A percentile compares a stretch with the other conserved stretches of the same genome.
Evolutionary conservation across 805 yeast species (phyloP).

Genomic region (Candida vartiovaarae): DNA sequence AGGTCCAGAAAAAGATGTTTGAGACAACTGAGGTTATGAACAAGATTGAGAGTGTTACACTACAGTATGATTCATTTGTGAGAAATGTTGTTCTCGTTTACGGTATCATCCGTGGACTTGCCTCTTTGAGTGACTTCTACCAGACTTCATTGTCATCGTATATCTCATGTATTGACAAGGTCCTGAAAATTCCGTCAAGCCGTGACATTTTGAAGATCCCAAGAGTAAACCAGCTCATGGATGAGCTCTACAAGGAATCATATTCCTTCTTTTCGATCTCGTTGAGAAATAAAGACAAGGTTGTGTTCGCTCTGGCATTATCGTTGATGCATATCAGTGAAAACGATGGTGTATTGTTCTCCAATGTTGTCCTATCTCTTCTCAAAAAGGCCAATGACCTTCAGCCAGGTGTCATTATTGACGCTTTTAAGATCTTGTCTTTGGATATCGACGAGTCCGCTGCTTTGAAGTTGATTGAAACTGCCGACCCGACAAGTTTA

Average conservation of each 20-base stretch:
- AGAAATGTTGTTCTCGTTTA: constrained; percentile 45
- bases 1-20: constrained; percentile 43
- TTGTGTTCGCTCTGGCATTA: constrained; percentile 34
- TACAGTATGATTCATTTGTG: constrained; percentile 48
- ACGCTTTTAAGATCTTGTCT: constrained; percentile 9
- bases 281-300: constrained; percentile 28
- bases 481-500: background rate
- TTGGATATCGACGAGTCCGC: background rate
- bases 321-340: constrained; percentile 21
- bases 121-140: constrained; percentile 44
- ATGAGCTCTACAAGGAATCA: constrained; percentile 37
- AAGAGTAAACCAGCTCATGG: constrained; percentile 28
- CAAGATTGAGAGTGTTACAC: constrained; percentile 42
- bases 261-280: constrained; percentile 39
- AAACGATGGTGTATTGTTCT: constrained; percentile 13
- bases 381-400: constrained; percentile 1
- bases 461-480: background rate
- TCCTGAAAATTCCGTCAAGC: constrained; percentile 11
- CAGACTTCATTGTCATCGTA: constrained; percentile 47
- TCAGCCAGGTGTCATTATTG: background rate
- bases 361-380: constrained; percentile 7
- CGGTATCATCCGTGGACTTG: constrained; percentile 36
- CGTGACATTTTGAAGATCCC: background rate
- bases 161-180: constrained; percentile 28
- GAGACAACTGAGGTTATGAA: constrained; percentile 51